phyloP scores from a whole-genome alignment of 2,329 filamentous ascomycete genomes.

The Ambrosiella xylebori region DNA sequence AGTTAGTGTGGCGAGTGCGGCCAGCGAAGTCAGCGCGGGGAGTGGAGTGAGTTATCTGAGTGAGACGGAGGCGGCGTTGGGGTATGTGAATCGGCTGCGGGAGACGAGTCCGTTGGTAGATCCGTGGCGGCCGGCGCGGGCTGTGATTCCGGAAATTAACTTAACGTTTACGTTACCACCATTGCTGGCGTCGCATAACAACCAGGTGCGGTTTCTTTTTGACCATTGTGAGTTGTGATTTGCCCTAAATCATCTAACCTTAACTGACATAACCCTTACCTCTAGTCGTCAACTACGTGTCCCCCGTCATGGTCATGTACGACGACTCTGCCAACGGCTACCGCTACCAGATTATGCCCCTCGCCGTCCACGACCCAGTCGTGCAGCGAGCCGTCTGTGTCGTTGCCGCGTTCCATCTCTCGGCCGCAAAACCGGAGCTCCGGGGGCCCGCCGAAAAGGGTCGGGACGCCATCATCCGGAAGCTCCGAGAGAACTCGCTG shows the following conservation, averaged over 20 bases:
- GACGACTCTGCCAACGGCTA: conserved; percentile 7
- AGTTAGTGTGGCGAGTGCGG: not conserved
- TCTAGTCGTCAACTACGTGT: conserved; percentile 4
- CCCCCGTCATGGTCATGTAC: conserved; percentile 6
- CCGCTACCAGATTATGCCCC: conserved; percentile 3
- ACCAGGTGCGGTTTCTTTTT: conserved; percentile 10
- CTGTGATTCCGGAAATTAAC: not conserved
- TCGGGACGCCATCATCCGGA: conserved; percentile 1
- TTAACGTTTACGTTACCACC: not conserved
- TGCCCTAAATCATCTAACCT: not conserved
- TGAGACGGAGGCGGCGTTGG: not conserved
- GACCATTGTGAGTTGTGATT: conserved; percentile 10
- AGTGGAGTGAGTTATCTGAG: not conserved
- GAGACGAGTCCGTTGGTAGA: not conserved
- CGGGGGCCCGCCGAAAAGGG: conserved; percentile 3
- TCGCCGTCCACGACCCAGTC: not conserved
- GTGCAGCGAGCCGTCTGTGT: conserved; percentile 1
- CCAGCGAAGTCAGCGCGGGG: not conserved
- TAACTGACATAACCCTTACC: not conserved
- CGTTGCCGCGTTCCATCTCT: conserved; percentile 2
- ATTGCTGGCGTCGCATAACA: conserved; percentile 2
- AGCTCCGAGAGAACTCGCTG: not conserved
- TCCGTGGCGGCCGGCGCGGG: not conserved
- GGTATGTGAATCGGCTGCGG: not conserved
- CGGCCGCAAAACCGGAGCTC: conserved; percentile 1